Percentiles rank a stretch among this genome's conserved stretches.
Conservation (phyloP, 1,284 basidiomycete species). For the Paramarasmius palmivorus region DNA sequence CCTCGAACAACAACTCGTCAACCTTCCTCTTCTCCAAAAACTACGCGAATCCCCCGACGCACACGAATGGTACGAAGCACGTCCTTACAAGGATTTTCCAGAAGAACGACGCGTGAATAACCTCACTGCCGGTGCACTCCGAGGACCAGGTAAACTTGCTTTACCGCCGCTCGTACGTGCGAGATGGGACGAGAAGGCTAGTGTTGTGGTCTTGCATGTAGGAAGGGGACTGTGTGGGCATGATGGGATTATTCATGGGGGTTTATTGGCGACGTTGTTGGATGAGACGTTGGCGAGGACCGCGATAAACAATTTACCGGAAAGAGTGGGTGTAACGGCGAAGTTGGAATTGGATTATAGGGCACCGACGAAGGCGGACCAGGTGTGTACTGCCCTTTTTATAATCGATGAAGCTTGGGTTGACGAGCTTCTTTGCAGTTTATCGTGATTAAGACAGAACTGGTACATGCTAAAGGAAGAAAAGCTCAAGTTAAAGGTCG, state of each 20-base stretch:
- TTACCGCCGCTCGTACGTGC: slow-evolving; percentile 75
- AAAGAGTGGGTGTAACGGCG: slow-evolving; percentile 93
- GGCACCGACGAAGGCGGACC: slow-evolving; percentile 83
- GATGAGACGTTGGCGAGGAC: slow-evolving; percentile 87
- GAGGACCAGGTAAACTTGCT: slow-evolving; percentile 85
- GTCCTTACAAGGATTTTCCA: slow-evolving; percentile 74
- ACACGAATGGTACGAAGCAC: slow-evolving; percentile 70
- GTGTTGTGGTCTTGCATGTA: slow-evolving; percentile 74
- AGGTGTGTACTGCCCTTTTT: slow-evolving; percentile 50
- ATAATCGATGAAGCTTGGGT: background rate
- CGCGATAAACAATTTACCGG: slow-evolving; percentile 84
- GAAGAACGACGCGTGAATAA: slow-evolving; percentile 75
- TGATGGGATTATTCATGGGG: slow-evolving; percentile 93
- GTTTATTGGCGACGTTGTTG: slow-evolving; percentile 85
- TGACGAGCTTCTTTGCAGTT: slow-evolving; percentile 44
- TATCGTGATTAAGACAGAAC: slow-evolving; percentile 67
- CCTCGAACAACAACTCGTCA: slow-evolving; percentile 72
- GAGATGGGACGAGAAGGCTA: slow-evolving; percentile 73
- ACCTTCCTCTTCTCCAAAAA: slow-evolving; percentile 59
- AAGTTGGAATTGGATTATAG: slow-evolving; percentile 75
- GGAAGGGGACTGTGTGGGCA: slow-evolving; percentile 89
- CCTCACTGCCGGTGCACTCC: slow-evolving; percentile 81
- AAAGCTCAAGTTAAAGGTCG: slow-evolving; percentile 73
- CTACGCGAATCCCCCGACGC: slow-evolving; percentile 47
- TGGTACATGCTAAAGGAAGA: slow-evolving; percentile 71